These are phyloP conservation scores for Fusarium sp. DNA, from an alignment of 2,329 filamentous ascomycete genomes.

Conservation along the genomic window DNA sequence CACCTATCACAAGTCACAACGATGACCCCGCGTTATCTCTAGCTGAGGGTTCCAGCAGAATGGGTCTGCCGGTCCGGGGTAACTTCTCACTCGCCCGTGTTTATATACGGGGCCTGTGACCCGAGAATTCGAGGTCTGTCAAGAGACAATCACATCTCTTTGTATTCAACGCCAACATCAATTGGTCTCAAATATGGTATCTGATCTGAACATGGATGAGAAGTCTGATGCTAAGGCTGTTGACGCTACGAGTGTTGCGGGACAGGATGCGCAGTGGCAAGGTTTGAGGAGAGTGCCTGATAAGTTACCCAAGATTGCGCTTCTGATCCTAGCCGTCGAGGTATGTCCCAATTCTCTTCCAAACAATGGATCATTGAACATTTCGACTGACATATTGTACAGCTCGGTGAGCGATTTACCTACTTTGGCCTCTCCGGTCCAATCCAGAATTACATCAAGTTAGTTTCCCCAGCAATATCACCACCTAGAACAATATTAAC, in stretches of 20 bases:
- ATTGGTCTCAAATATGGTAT: not conserved
- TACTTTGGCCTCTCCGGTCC: constrained; percentile 11
- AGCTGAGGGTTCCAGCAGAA: not conserved
- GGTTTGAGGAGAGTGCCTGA: constrained; percentile 2
- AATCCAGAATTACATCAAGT: constrained; percentile 12
- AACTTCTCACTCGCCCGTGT: not conserved
- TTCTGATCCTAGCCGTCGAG: constrained; percentile 2
- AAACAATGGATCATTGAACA: fast-evolving
- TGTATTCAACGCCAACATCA: fast-evolving
- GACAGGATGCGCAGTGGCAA: not conserved
- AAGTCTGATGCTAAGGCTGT: not conserved
- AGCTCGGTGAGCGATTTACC: constrained; percentile 18
- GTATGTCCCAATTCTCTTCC: not conserved
- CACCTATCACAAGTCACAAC: not conserved
- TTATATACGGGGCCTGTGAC: not conserved
- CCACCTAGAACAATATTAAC: not conserved
- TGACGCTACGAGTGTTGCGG: not conserved
- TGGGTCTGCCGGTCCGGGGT: not conserved
- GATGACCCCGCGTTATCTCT: constrained; percentile 7
- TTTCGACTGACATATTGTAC: fast-evolving
- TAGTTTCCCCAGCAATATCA: not conserved
- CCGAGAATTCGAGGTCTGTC: not conserved
- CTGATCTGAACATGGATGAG: not conserved
- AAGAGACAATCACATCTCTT: fast-evolving
- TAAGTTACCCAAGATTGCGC: not conserved